These are phyloP conservation scores for Kluyveromyces marxianus DNA, from an alignment of 1,139 yeast genomes.

Conservation along the genomic window DNA sequence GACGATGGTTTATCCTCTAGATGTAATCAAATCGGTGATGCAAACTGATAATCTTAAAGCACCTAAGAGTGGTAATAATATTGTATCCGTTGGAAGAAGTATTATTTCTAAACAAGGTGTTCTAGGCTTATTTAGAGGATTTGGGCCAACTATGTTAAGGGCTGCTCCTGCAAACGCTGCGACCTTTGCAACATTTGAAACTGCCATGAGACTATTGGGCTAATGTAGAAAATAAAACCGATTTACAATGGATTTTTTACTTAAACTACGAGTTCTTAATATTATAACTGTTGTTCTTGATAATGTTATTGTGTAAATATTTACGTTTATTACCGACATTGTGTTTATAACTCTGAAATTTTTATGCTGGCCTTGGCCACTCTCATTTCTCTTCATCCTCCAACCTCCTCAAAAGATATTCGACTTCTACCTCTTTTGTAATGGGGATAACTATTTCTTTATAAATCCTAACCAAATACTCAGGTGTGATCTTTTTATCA, in stretches of 20 bases:
- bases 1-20: slow-evolving; percentile 75
- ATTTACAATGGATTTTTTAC: not conserved
- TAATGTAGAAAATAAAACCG: not conserved
- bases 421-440: slow-evolving; percentile 92
- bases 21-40: slow-evolving; percentile 75
- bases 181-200: slow-evolving; percentile 85
- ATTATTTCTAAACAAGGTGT: slow-evolving; percentile 32
- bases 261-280: no score
- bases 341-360: not conserved
- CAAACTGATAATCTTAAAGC: slow-evolving; percentile 72
- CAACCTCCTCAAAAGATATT: slow-evolving; percentile 74
- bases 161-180: slow-evolving; percentile 84
- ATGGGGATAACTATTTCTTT: slow-evolving; percentile 85
- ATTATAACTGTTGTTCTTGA: no score
- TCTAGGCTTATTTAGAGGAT: slow-evolving; percentile 28
- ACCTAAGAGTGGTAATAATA: slow-evolving; percentile 28
- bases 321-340: not conserved
- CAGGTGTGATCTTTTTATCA: slow-evolving; percentile 76
- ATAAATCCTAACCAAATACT: slow-evolving; percentile 72
- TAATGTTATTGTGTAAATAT: not conserved
- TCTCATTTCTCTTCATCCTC: slow-evolving; percentile 41
- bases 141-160: slow-evolving; percentile 29
- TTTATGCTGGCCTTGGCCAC: not conserved
- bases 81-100: slow-evolving; percentile 46
- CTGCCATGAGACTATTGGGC: slow-evolving; percentile 60